Base-by-base conservation (phyloP, 1,284 basidiomycete species). In the Pterula multifida region DNA sequence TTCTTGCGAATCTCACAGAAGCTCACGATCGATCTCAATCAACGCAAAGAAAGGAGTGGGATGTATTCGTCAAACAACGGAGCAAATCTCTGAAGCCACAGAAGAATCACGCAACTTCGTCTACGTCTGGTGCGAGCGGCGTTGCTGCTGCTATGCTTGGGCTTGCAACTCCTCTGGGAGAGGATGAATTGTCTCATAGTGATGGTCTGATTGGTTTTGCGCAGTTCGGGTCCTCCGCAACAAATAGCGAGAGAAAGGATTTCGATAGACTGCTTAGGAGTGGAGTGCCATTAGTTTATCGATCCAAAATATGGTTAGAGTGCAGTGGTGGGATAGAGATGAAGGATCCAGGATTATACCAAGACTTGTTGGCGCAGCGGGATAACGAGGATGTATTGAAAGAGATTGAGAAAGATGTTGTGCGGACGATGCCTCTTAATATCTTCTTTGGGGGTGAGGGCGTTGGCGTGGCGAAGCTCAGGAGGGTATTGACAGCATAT, bases 371-470 rank as follows among this genome's bases (percentile, higher is more conserved):
- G 22, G 73, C 73, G 0, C 77, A 82, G 55, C 69, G 68, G 23
- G 71, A 73, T 26, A 76, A 74, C 36, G 69, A 69, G 13, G 72
- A 69, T 21, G 80, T 87, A 0, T 75, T 81, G 47, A 65, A 62
- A 42, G 95, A 98, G 68, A 98, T 98, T 54, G 93, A 95, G 68
- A 94, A 98, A 67, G 95, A 98, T 60, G 89, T 97, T 0, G 80
- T 85, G 50, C 67, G 91, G 63, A 95, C 90, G 36, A 96, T 98
- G 85, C 95, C 95, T 0, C 70, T 94, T 39, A 98, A 98, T 61
- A 76, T 98, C 28, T 98, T 95, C 68, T 98, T 98, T 66, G 95
- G 92, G 0, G 89, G 93, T 1, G 90, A 94, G 61, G 94, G 95
- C 0, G 88, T 84, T 0, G 96, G 96, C 1, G 92, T 98, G 4